A percentile compares a stretch with the other conserved stretches of the same genome.
These are phyloP conservation scores for Alternaria alternata DNA, from an alignment of 2,329 filamentous ascomycete genomes.

Conservation along the genomic window DNA sequence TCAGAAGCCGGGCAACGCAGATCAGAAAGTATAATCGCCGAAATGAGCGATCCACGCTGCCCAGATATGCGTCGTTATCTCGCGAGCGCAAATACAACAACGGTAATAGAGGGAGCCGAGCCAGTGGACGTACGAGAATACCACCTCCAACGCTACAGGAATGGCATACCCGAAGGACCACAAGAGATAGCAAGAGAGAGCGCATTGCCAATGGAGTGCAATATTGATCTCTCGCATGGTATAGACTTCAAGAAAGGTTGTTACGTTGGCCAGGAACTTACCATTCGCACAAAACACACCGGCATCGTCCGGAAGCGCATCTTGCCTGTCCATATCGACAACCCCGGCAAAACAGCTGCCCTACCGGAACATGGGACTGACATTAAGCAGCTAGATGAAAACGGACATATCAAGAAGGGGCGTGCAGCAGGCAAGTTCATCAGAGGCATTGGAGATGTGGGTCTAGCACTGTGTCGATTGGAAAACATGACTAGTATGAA, in stretches of 20 bases:
- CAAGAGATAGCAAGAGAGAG: constrained; percentile 74
- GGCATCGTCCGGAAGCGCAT: constrained; percentile 93
- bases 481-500: constrained; percentile 88
- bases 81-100: constrained; percentile 1
- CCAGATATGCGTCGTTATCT: constrained; percentile 20
- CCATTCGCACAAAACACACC: constrained; percentile 92
- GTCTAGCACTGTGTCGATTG: constrained; percentile 83
- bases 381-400: constrained; percentile 60
- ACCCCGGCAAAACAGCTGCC: constrained; percentile 28
- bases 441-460: constrained; percentile 80
- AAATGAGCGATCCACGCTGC: constrained; percentile 35
- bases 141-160: constrained; percentile 76
- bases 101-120: constrained; percentile 9
- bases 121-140: constrained; percentile 63
- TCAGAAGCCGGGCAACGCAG: constrained; percentile 14
- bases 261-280: constrained; percentile 96
- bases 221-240: constrained; percentile 84
- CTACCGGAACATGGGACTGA: constrained; percentile 57
- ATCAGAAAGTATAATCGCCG: constrained; percentile 15
- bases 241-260: constrained; percentile 97
- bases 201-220: constrained; percentile 85
- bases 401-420: constrained; percentile 56
- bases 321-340: constrained; percentile 79
- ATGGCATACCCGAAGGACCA: constrained; percentile 86
- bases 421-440: constrained; percentile 85